A percentile compares a stretch with the other conserved stretches of the same genome.
Conservation (phyloP, 257 asterid species). For the Nicotiana noctiflora region DNA sequence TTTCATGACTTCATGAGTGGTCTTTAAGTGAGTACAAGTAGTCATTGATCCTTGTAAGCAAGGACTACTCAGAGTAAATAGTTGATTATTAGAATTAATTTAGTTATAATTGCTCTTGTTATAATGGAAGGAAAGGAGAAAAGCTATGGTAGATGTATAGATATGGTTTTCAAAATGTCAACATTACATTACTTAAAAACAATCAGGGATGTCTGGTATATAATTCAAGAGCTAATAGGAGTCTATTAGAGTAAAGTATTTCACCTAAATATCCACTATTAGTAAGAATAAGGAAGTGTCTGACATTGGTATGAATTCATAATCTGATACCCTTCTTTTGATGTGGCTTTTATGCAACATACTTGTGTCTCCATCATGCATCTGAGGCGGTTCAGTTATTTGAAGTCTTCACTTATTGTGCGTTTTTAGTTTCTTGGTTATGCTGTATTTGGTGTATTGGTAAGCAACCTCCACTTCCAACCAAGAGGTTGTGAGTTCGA, state of each 20-base stretch:
- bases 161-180: neutral
- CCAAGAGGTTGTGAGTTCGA: too few species aligned
- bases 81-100: neutral
- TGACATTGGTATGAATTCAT: neutral
- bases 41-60: neutral
- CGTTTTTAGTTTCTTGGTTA: neutral
- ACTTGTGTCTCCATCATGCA: neutral
- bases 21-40: conserved; percentile 1
- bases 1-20: neutral
- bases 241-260: neutral
- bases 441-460: conserved; percentile 1
- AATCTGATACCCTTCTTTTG: neutral
- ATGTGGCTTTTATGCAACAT: neutral
- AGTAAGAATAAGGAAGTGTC: neutral
- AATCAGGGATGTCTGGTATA: neutral
- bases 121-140: neutral
- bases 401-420: neutral
- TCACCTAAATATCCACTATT: neutral
- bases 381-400: neutral
- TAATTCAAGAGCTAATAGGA: neutral
- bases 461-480: too few species aligned
- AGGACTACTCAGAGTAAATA: neutral
- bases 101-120: neutral
- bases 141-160: neutral
- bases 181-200: neutral